A percentile compares a stretch with the other conserved stretches of the same genome.
phyloP scores from a whole-genome alignment of 306 rosid species.

The Gastrolobium bilobum region DNA sequence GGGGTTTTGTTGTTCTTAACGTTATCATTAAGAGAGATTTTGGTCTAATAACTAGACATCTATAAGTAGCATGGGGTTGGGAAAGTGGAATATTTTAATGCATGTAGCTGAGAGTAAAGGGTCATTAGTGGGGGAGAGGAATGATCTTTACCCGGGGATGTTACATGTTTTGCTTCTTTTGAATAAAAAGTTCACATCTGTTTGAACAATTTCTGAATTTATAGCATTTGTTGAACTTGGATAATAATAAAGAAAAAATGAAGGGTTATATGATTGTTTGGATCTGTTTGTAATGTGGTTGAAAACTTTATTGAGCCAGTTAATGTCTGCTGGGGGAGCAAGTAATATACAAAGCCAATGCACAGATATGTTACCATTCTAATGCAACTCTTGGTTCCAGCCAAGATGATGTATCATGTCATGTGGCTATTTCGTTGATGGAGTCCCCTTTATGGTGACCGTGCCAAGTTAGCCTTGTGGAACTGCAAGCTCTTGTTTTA shows the following conservation, averaged over 20 bases:
- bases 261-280: not conserved
- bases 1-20: constrained; percentile 19
- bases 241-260: not conserved
- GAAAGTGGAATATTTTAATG: not conserved
- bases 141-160: not conserved
- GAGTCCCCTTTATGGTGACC: too few relatives aligned
- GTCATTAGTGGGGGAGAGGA: constrained; percentile 12
- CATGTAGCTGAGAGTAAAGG: constrained; percentile 37
- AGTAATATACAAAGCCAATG: too few relatives aligned
- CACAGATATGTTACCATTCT: too few relatives aligned
- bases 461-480: too few relatives aligned
- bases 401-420: too few relatives aligned
- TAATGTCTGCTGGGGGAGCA: too few relatives aligned
- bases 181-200: constrained; percentile 30
- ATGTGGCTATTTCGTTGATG: too few relatives aligned
- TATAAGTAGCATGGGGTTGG: not conserved
- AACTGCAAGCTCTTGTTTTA: too few relatives aligned
- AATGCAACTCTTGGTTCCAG: too few relatives aligned
- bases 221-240: not conserved
- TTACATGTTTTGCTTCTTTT: constrained; percentile 5
- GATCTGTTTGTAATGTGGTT: constrained; percentile 1
- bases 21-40: not conserved
- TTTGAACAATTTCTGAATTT: constrained; percentile 15
- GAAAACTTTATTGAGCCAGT: not conserved
- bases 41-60: constrained; percentile 12